phyloP scores from a whole-genome alignment of 2,329 filamentous ascomycete genomes.

The Davidsoniella eucalypti region DNA sequence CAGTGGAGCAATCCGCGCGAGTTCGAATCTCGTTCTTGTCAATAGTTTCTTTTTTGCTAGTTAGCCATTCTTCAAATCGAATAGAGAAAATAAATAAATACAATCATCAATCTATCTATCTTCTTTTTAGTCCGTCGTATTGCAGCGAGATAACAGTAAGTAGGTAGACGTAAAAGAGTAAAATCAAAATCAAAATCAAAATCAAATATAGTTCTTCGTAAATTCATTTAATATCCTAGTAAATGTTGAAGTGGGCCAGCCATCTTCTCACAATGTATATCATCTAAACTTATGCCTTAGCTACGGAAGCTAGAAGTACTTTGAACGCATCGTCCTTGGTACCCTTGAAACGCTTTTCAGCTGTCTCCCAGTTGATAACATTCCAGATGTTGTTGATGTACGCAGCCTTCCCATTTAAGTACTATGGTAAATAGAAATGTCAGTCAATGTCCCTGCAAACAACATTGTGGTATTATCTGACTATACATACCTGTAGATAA shows the following conservation, averaged over 20 bases:
- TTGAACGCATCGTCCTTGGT: constrained; percentile 29
- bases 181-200: no score
- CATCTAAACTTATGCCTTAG: constrained; percentile 15
- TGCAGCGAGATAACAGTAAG: no score
- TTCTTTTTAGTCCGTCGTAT: no score
- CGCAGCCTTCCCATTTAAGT: constrained; percentile 57
- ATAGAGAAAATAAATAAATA: background rate
- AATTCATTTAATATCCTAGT: no score
- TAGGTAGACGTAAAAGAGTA: no score
- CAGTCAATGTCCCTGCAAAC: background rate
- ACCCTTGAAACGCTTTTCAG: constrained; percentile 44
- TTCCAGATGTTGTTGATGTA: constrained; percentile 67
- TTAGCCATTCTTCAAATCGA: no score
- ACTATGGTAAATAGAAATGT: constrained; percentile 31
- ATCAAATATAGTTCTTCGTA: no score
- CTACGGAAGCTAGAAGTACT: constrained; percentile 25
- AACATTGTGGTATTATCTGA: background rate
- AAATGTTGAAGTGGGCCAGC: no score
- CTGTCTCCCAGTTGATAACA: constrained; percentile 61
- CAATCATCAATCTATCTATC: background rate
- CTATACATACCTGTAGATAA: constrained; percentile 51
- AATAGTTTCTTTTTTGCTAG: background rate
- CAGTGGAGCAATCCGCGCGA: constrained; percentile 10
- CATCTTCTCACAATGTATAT: no score
- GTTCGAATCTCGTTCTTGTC: constrained; percentile 10